These are phyloP conservation scores for Exophiala xenobiotica DNA, from an alignment of 2,329 filamentous ascomycete species.

Conservation along the genomic window DNA sequence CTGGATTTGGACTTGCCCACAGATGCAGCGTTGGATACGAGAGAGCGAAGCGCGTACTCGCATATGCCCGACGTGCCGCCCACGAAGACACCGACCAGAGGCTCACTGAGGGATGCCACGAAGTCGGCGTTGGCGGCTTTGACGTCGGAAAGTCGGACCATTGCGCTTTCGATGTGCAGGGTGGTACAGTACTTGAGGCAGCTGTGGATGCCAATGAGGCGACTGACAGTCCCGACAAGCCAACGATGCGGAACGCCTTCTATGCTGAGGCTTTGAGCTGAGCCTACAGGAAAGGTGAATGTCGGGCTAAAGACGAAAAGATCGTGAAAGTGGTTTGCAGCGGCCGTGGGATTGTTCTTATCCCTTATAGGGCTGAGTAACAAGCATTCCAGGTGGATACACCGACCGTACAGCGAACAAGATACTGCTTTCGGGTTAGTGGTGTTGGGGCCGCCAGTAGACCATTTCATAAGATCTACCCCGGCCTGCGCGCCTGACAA, in stretches of 20 bases:
- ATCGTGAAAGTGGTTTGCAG: no score
- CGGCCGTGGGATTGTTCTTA: no score
- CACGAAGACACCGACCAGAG: conserved; percentile 66
- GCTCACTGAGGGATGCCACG: conserved; percentile 45
- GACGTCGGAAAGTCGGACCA: neutral
- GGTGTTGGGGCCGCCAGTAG: neutral
- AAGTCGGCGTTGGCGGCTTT: neutral
- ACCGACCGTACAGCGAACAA: neutral
- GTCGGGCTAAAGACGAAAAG: no score
- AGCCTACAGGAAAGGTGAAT: no score
- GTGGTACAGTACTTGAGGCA: neutral
- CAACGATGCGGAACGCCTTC: no score
- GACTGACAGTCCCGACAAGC: no score
- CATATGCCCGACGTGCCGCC: conserved; percentile 56
- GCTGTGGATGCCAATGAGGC: no score
- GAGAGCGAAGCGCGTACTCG: conserved; percentile 16
- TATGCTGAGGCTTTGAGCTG: no score
- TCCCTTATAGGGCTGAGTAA: no score
- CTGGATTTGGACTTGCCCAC: conserved; percentile 5
- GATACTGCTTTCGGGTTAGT: neutral
- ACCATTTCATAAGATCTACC: neutral
- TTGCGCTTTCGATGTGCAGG: neutral
- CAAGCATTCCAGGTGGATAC: no score
- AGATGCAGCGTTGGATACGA: conserved; percentile 11
- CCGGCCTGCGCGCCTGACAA: neutral